Base-by-base conservation (phyloP, 225 moss, liverwort and hornwort genomes). In the Marchantia polymorpha region DNA sequence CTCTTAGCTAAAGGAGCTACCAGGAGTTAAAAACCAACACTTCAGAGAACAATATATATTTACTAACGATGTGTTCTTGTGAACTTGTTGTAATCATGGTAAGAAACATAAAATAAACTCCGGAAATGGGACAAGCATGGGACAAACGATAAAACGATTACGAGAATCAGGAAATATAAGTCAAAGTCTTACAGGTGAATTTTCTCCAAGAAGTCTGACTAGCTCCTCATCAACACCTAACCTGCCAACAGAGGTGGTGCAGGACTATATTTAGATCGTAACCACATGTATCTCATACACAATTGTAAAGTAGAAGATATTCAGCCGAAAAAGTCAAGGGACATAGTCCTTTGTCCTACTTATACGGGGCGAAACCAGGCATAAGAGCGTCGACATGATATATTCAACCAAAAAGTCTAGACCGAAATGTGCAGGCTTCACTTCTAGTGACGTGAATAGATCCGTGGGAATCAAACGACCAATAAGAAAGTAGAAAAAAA, bases 221-320 rank as follows among this genome's bases (percentile, higher is more conserved):
- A 99, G 92, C 84, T 95, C 95, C 68, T 92, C 93, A 77, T 99
- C 95, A 70, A 95, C 93, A 66, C 99, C 99, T 81, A 99, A 88
- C 83, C 96, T 96, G 94, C 83, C 53, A 74, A 52, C n/a, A 53
- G 53, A 73, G 25, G 52, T 15, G 25, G 27, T 12, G 6, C 16
- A 54, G 51, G 26, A 53, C 15, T 12, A 53, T 54, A 14, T n/a
- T 52, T 7, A 46, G 17, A 10, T 19, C 20, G 46, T 69, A 1
- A 72, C 6, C 8, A 72, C 49, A 25, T 17, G 3, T 66, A 26
- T 39, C 39, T 39, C 39, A 39, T 39, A 39, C 39, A 39, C 39
- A n/a, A n/a, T n/a, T 39, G 5, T 39, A 39, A 39, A 5, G 39
- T 39, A 39, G 39, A 39, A 39, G 39, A 39, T 39, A 39, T 39